phyloP scores from a whole-genome alignment of 139 green algal genomes.

The Chlamydomonas sp. region DNA sequence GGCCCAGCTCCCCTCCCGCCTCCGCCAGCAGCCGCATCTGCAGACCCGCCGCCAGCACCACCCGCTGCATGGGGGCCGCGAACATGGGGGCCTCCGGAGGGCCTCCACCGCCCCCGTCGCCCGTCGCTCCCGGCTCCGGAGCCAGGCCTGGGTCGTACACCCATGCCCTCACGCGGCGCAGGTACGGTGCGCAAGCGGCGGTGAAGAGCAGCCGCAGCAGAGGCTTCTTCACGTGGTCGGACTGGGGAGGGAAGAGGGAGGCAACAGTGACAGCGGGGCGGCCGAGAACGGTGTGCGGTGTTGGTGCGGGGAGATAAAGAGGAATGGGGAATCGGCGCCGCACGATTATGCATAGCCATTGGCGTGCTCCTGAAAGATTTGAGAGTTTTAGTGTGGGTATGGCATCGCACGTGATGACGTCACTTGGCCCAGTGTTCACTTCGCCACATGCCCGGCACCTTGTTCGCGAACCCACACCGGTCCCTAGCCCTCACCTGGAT shows the following conservation, averaged over 20 bases:
- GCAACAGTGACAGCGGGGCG: not conserved
- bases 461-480: not conserved
- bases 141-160: constrained; percentile 3
- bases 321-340: not conserved
- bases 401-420: too few relatives aligned
- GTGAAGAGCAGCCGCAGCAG: constrained; percentile 24
- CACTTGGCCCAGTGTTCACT: too few relatives aligned
- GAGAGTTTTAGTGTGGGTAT: too few relatives aligned
- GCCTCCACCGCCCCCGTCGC: not conserved
- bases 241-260: not conserved
- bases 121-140: not conserved
- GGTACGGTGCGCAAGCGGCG: constrained; percentile 14
- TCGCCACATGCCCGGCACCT: too few relatives aligned
- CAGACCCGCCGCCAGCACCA: not conserved
- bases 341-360: too few relatives aligned
- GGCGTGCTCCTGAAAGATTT: too few relatives aligned
- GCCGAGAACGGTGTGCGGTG: not conserved
- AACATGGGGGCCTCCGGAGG: constrained; percentile 11
- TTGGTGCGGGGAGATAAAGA: not conserved
- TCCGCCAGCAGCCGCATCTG: constrained; percentile 16
- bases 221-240: constrained; percentile 19
- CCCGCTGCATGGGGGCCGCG: not conserved
- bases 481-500: not conserved
- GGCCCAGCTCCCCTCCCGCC: not conserved
- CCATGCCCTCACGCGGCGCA: constrained; percentile 20